Conservation (phyloP, 169 alveolate genomes). For the Plasmodium sp. region DNA sequence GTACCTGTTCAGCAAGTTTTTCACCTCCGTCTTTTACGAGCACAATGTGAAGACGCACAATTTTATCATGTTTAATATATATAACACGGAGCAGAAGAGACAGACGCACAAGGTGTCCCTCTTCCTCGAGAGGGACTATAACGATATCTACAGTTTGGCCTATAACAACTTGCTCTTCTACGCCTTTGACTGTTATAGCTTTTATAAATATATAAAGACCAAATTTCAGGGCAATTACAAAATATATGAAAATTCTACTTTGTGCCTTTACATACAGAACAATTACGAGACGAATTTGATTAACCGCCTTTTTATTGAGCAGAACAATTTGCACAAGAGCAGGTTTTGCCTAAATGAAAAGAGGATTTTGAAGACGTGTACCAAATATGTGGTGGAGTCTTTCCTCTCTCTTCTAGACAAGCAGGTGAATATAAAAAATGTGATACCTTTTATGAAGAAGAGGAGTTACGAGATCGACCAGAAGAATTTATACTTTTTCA, state of each 20-base stretch:
- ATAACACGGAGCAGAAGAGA: slow-evolving; percentile 57
- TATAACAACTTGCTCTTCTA: slow-evolving; percentile 49
- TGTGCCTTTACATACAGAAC: slow-evolving; percentile 35
- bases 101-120: slow-evolving; percentile 63
- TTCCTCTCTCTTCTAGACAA: slow-evolving; percentile 33
- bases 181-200: slow-evolving; percentile 57
- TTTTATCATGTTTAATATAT: slow-evolving; percentile 64
- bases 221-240: slow-evolving; percentile 35
- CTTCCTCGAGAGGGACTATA: slow-evolving; percentile 40
- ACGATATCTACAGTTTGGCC: slow-evolving; percentile 16
- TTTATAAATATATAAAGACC: slow-evolving; percentile 25
- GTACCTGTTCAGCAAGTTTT: slow-evolving; percentile 55
- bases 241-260: slow-evolving; percentile 67
- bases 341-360: slow-evolving; percentile 13
- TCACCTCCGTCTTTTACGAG: slow-evolving; percentile 48
- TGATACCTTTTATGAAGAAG: slow-evolving; percentile 55
- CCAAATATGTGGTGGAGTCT: slow-evolving; percentile 31
- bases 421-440: slow-evolving; percentile 45
- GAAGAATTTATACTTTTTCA: slow-evolving; percentile 44
- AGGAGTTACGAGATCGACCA: slow-evolving; percentile 36
- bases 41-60: slow-evolving; percentile 38
- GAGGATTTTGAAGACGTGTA: slow-evolving; percentile 41
- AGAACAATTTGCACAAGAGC: slow-evolving; percentile 6
- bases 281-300: slow-evolving; percentile 57
- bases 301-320: slow-evolving; percentile 30